Base-by-base conservation (phyloP, 345 rosid genomes). In the Rhodamnia argentea region DNA sequence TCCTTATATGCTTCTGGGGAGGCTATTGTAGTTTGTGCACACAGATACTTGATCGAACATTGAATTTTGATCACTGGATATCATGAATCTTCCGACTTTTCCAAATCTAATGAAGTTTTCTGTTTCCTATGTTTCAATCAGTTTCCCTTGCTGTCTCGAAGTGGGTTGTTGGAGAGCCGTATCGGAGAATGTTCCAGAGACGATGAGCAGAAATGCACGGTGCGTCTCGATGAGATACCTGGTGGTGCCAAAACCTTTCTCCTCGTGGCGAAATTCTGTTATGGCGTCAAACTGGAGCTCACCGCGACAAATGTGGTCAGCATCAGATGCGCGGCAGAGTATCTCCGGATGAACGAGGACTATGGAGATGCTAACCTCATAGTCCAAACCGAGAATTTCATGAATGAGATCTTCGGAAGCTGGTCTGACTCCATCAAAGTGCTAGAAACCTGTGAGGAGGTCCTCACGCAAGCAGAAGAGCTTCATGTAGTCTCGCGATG, bases 91-190 rank as follows among this genome's bases (percentile, higher is more conserved):
- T 32, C 44, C 13, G 7, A 70, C 18, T 70, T 37, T 40, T 51
- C 55, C 53, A 83, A 57, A 50, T 70, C 56, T 86, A 42, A 8
- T 10, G 60, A 14, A 58, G 75, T 27, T 15, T 52, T 24, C 50
- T 56, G 55, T 64, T 10, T 22, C 29, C 23, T 64, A 32, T 55
- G 32, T 85, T 84, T 50, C 47, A 44, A 76, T 52, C 90, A 96
- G 99, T 97, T 95, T 87, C 99, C 99, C 1, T 86, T 97, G 94
- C 91, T 97, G 74, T 96, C 99, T 24, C 92, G 96, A 92, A 97
- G 99, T 89, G 90, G 93, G 85, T 89, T 93, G 37, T 90, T 97
- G 37, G 96, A 92, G 88, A 85, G 88, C 82, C 91, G 91, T 20
- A 93, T 94, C 4, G 93, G 88, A 85, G 92, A 92, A 82, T 84